Evolutionary conservation across 495 filamentous ascomycete species (phyloP), one percentile per base, ranked within the genome.

Genomic region (Hyaloscypha finlandica): DNA sequence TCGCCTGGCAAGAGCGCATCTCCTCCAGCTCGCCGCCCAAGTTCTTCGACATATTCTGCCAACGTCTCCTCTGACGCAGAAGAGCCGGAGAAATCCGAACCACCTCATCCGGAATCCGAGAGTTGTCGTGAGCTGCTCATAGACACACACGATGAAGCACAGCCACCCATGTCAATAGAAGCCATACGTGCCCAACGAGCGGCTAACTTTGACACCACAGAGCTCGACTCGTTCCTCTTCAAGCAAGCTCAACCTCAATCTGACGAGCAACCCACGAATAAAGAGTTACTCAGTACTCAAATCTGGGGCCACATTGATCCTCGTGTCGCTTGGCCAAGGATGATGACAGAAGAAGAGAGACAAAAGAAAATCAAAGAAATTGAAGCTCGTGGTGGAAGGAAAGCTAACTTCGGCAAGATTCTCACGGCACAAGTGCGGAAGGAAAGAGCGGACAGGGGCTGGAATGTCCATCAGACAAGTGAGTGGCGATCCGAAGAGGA

Each of bases 281-380:
- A 57, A 66, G 67, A 71, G 9, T 52, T 64, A 16, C 52, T 67
- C 66, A 48, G 63, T 16, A 61, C 57, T 30, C 67, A 68, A 25
- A 31, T 71, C 19, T 80, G 73, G 66, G 70, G 65, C 6, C 67
- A 77, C 65, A 77, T 84, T 25, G 79, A 85, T 68, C 84, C 83
- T 0, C 77, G 78, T 3, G 67, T 77, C 3, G 77, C 78, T 56
- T 82, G 78, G 76, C 64, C 64, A 0, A 71, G 75, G 2, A 74
- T 74, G 9, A 71, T 68, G 3, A 76, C 79, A 0, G 64, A 74
- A 12, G 73, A 75, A 31, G 84, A 81, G 78, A 67, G 77, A 22
- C 65, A 60, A 3, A 61, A 70, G 25, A 85, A 85, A 59, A 71
- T 74, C 39, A 64, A 66, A 2, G 81, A 85, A 58, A 82, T 85